phyloP scores from a whole-genome alignment of 2,329 filamentous ascomycete genomes.

The Alternaria consortialis region DNA sequence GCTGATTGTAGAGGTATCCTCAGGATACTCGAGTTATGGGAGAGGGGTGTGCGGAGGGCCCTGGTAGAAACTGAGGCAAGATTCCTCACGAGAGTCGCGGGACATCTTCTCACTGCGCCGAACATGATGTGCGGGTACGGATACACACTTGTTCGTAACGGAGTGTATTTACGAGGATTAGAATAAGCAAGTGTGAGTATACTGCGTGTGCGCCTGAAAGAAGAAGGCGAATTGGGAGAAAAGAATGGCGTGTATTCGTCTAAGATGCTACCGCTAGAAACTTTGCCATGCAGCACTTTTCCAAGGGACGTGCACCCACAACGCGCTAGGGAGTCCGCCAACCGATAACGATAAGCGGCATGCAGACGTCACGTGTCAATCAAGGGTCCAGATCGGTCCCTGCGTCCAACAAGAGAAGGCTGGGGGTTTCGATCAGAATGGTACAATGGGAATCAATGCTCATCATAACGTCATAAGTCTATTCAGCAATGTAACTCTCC shows the following conservation, averaged over 20 bases:
- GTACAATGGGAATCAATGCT: background rate
- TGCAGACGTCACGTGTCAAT: background rate
- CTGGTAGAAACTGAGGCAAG: conserved; percentile 38
- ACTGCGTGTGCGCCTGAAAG: conserved; percentile 12
- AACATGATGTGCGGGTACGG: conserved; percentile 52
- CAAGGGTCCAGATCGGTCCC: background rate
- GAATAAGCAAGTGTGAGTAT: conserved; percentile 19
- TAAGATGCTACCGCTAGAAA: conserved; percentile 19
- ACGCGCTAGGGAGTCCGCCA: conserved; percentile 23
- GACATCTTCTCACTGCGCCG: conserved; percentile 52
- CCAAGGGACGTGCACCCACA: conserved; percentile 28
- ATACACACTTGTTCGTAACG: conserved; percentile 18
- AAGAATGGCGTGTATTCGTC: conserved; percentile 19
- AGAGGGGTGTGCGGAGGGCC: conserved; percentile 33
- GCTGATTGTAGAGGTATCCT: conserved; percentile 29
- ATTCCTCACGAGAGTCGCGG: conserved; percentile 48
- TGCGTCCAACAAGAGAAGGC: too few species aligned
- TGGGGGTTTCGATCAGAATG: background rate
- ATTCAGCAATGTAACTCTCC: conserved; percentile 1
- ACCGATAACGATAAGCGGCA: conserved; percentile 27
- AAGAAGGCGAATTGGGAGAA: conserved; percentile 26
- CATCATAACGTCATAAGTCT: background rate
- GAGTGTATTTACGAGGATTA: conserved; percentile 21
- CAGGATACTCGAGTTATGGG: conserved; percentile 30
- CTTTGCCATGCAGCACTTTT: conserved; percentile 37